A percentile compares a stretch with the other conserved stretches of the same genome.
These are phyloP conservation scores for Rehmannia glutinosa DNA, from an alignment of 257 asterid species.

Conservation along the genomic window DNA sequence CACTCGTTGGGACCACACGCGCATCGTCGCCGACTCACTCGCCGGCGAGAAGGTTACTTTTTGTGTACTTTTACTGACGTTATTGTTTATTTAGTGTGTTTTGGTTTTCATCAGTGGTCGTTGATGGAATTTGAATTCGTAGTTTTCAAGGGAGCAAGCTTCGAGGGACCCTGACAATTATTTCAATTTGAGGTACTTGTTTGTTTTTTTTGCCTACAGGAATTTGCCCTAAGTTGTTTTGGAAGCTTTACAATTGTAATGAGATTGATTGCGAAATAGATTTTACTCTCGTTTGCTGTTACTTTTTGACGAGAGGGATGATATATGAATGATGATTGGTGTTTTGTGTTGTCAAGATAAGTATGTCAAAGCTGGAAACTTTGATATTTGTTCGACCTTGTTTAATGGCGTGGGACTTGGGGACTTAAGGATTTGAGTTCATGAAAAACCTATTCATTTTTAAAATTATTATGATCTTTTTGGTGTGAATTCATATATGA, in stretches of 20 bases:
- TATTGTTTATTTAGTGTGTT: not conserved
- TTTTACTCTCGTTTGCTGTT: not conserved
- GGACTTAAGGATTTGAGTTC: not conserved
- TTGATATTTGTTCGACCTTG: not conserved
- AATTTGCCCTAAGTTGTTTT: not conserved
- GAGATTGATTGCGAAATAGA: not conserved
- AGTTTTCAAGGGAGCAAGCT: slow-evolving; percentile 95
- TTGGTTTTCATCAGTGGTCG: not conserved
- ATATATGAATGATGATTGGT: too few relatives aligned
- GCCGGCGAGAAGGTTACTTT: slow-evolving; percentile 81
- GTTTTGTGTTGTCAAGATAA: too few relatives aligned
- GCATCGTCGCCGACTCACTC: slow-evolving; percentile 88
- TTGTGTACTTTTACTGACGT: not conserved
- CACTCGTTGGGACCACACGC: slow-evolving; percentile 96
- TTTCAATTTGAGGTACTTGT: slow-evolving; percentile 82
- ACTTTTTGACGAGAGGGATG: too few relatives aligned
- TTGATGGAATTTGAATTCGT: slow-evolving; percentile 18
- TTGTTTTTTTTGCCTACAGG: not conserved
- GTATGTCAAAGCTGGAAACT: too few relatives aligned
- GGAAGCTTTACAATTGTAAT: slow-evolving; percentile 9
- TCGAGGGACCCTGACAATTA: slow-evolving; percentile 92
- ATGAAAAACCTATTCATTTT: not conserved
- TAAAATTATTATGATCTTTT: not conserved
- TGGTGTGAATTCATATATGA: not conserved
- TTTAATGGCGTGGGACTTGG: not conserved